Base-by-base conservation (phyloP, 257 asterid genomes). In the Solanum dulcamara region DNA sequence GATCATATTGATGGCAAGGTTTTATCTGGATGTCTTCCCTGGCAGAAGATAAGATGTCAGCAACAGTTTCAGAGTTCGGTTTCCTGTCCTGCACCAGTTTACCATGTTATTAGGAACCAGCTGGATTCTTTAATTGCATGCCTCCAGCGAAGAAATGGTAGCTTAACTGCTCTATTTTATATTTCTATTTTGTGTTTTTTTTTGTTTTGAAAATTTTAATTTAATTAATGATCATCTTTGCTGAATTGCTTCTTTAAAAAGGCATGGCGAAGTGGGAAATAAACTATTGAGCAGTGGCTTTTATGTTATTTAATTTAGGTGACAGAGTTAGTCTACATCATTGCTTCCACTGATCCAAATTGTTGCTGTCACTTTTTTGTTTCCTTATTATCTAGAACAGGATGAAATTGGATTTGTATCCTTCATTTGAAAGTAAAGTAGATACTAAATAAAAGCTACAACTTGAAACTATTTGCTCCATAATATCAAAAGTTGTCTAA, bases 31-130 rank as follows among this genome's bases (percentile, higher is more conserved):
- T 92, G 93, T 89, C 87, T 82, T 37, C 18, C 87, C 0, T 96
- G 99, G 99, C 99, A 96, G 94, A 96, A 92, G 90, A 89, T 96
- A 89, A 87, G 85, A 71, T 94, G 98, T 84, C 92, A 89, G 77
- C 96, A 90, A 66, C 35, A 91, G 90, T 96, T 96, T 88, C 94
- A 91, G 83, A 93, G 92, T 89, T 90, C 93, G 51, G 93, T 94
- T 32, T 96, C 93, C 80, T 95, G 98, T 87, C 94, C 99, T 84
- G 93, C 95, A 32, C 70, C 93, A 44, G 97, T 93, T 51, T 94
- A 94, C 88, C 79, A 22, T 82, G 97, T 93, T 83, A 92, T 96
- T 67, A 89, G 80, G 90, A 75, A 66, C 48, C 91, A 91, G 91
- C 90, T 96, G 42, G 89, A 92, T 79, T 17, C 86, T 85, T 86